Evolutionary conservation across 306 rosid genomes (phyloP), one percentile per base, ranked within the genome.

Genomic region (Medicago lupulina): DNA sequence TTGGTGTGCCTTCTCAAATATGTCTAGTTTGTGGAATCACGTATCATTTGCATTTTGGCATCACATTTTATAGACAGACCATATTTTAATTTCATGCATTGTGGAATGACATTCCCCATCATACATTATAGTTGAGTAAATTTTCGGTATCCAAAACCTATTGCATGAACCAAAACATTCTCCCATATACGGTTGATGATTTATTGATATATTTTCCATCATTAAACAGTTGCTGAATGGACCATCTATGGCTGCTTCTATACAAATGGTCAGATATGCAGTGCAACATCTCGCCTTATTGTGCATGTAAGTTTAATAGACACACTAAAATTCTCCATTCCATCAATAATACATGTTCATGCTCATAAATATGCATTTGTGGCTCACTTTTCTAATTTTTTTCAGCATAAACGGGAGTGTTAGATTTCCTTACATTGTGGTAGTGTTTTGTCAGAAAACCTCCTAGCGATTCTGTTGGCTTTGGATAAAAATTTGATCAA

Each of bases 221-320:
- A 76, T 78, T 71, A 64, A 87, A 78, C 85, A 95, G 99, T 96
- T 89, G 99, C 85, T 67, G 99, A 95, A 80, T 95, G 99, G 99
- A 77, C 97, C 18, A 41, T 74, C 61, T 92, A 90, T 73, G 99
- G 99, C 73, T 81, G 91, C 90, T 95, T 92, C 87, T 92, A 96
- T 96, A 90, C 97, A 72, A 95, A 95, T 83, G 99, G 99, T 79
- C 99, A 95, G 88, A 95, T 95, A 65, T 95, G 99, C 89, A 95
- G 97, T 82, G 99, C 99, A 79, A 95, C 99, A 67, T 95, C 99
- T 63, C 97, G 99, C 43, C 93, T 95, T 75, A 82, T 95, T 80
- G 74, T 95, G 76, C 99, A 92, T 39, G 99, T 92, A 88, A 83
- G 96, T 87, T 71, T 68, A 62, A 38, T 76, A 28, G 18, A 64